Evolutionary conservation across 2,329 filamentous ascomycete genomes (phyloP).

Genomic region (Claviceps capensis): DNA sequence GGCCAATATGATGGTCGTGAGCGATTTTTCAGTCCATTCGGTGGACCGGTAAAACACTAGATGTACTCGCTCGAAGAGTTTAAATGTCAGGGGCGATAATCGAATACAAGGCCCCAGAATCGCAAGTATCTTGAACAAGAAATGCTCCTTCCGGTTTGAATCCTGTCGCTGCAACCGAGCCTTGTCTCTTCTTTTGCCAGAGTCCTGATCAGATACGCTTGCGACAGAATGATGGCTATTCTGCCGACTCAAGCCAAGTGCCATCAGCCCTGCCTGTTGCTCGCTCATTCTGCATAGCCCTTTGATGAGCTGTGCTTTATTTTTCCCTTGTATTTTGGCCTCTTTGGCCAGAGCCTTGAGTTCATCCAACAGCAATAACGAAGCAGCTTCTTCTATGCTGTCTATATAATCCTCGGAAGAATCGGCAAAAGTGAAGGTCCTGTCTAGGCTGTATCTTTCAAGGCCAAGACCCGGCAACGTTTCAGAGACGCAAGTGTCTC

Average conservation of each 20-base stretch:
- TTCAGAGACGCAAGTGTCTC: constrained; percentile 7
- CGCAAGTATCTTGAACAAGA: constrained; percentile 61
- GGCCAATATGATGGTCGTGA: constrained; percentile 87
- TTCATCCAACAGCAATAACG: constrained; percentile 74
- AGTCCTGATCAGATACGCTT: constrained; percentile 28
- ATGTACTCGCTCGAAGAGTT: constrained; percentile 86
- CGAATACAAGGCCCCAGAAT: constrained; percentile 75
- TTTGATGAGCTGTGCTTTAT: constrained; percentile 65
- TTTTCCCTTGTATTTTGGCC: constrained; percentile 74
- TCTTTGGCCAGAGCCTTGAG: constrained; percentile 75
- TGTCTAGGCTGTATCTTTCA: constrained; percentile 32
- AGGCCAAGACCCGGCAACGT: constrained; percentile 19
- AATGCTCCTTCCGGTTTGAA: constrained; percentile 58
- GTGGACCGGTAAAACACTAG: constrained; percentile 92
- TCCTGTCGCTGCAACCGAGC: constrained; percentile 15
- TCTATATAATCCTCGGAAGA: constrained; percentile 58
- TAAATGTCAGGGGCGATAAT: constrained; percentile 57
- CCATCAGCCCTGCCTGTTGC: constrained; percentile 62
- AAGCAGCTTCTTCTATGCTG: constrained; percentile 70
- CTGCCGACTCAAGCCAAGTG: constrained; percentile 50
- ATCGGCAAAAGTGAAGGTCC: constrained; percentile 67
- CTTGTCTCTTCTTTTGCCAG: constrained; percentile 9
- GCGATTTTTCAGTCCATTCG: constrained; percentile 93
- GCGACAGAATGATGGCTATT: constrained; percentile 42
- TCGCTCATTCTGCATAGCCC: constrained; percentile 63